Evolutionary conservation across 148 eudicot species (phyloP), one percentile per base, ranked within the genome.

Genomic region (Agrostemma githago): DNA sequence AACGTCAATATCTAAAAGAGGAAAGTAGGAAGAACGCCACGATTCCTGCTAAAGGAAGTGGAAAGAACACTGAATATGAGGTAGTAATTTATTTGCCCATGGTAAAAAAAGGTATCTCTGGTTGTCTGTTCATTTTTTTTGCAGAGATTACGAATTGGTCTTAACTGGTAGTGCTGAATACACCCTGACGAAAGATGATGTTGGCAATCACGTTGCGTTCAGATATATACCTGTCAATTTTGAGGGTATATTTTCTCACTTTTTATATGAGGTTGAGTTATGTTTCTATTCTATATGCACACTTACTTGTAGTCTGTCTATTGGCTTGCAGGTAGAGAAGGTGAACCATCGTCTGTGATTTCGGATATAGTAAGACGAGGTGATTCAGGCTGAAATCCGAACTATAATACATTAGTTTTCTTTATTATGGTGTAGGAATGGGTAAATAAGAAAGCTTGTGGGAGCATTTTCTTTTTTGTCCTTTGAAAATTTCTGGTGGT

Each of bases 311-410:
- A 39, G 42, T 64, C 44, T 65, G 51, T 79, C 70, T 59, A 61
- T 57, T 76, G 76, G 72, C 79, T 74, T 83, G 62, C 89, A 95
- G 99, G 99, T 66, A 93, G 86, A 84, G 97, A 95, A 89, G 99
- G 99, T 65, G 85, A 90, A 68, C 76, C 92, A 76, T 80, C 81
- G 15, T 84, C 91, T 66, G 76, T 78, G 62, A 64, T 86, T 70
- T 92, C 99, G 61, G 86, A 84, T 76, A 79, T 81, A 21, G 86
- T 90, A 43, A 95, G 79, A 86, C 92, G 80, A 89, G 99, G 99
- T 92, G 76, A 70, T 76, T 63, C 59, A 51, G 56, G 15, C 56
- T 51, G 56, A 51, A 51, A 15, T 57, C 14, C 6, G 8, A 5
- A 41, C 54, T 66, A 20, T 78, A 16, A 48, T 51, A 59, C 54